phyloP scores from a whole-genome alignment of 768 basidiomycete genomes.

The Suillus brevipes region DNA sequence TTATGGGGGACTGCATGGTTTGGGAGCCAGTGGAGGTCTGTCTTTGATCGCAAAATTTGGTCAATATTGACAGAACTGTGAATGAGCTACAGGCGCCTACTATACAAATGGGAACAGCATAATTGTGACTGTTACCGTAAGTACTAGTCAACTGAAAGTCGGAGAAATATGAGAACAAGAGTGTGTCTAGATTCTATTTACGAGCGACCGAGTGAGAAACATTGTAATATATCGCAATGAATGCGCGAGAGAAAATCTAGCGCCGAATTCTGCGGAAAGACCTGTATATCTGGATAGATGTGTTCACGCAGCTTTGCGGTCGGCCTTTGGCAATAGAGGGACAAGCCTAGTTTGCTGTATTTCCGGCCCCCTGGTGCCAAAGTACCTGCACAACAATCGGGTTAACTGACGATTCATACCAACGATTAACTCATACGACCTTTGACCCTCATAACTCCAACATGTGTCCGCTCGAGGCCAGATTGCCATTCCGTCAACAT shows the following conservation, averaged over 20 bases:
- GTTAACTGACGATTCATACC: neutral
- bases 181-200: neutral
- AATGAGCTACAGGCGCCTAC: neutral
- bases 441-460: constrained; percentile 33
- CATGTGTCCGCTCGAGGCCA: constrained; percentile 27
- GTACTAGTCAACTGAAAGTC: neutral
- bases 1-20: neutral
- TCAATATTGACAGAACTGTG: neutral
- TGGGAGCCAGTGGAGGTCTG: neutral
- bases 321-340: constrained; percentile 6
- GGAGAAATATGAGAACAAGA: neutral
- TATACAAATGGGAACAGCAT: neutral
- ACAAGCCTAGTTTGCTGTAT: constrained; percentile 22
- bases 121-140: neutral
- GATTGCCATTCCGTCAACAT: constrained; percentile 26
- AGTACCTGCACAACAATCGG: constrained; percentile 23
- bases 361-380: constrained; percentile 27
- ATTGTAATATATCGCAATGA: neutral
- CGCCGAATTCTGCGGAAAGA: neutral
- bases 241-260: neutral
- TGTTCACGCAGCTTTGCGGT: neutral
- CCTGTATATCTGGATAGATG: neutral
- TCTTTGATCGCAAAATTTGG: neutral
- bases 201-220: neutral
- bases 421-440: neutral